Evolutionary conservation across 1,139 yeast genomes (phyloP).

Genomic region (Yamadazyma dushanensis): DNA sequence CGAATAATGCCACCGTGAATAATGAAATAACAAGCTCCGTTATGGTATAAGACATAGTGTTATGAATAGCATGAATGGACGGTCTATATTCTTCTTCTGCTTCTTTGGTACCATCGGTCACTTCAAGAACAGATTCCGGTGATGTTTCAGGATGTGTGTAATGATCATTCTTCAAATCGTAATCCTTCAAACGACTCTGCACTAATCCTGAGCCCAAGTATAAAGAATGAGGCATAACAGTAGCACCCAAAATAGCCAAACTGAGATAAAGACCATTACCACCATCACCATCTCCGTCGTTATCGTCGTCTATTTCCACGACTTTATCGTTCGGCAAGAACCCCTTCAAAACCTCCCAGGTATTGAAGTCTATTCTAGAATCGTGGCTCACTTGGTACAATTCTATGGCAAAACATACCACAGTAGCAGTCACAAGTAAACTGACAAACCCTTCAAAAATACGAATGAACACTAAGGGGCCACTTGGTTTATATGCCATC

Average conservation of each 20-base stretch:
- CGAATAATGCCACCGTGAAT: constrained; percentile 75
- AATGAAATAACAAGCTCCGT: constrained; percentile 64
- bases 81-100: constrained; percentile 54
- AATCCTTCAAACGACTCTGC: constrained; percentile 83
- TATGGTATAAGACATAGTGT: constrained; percentile 67
- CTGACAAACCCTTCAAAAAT: constrained; percentile 83
- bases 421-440: constrained; percentile 75
- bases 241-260: constrained; percentile 92
- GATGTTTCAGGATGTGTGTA: neutral
- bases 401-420: constrained; percentile 81
- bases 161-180: constrained; percentile 63
- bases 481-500: constrained; percentile 86
- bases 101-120: neutral
- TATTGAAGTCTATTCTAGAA: constrained; percentile 47
- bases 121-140: constrained; percentile 1
- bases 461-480: constrained; percentile 75
- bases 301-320: constrained; percentile 37
- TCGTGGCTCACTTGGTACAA: constrained; percentile 65
- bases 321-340: constrained; percentile 76
- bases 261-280: constrained; percentile 76
- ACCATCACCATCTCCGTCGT: constrained; percentile 53
- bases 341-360: constrained; percentile 63
- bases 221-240: constrained; percentile 96
- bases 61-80: constrained; percentile 62
- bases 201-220: constrained; percentile 92